Conservation (phyloP, 768 basidiomycete genomes). For the Russula lepida region DNA sequence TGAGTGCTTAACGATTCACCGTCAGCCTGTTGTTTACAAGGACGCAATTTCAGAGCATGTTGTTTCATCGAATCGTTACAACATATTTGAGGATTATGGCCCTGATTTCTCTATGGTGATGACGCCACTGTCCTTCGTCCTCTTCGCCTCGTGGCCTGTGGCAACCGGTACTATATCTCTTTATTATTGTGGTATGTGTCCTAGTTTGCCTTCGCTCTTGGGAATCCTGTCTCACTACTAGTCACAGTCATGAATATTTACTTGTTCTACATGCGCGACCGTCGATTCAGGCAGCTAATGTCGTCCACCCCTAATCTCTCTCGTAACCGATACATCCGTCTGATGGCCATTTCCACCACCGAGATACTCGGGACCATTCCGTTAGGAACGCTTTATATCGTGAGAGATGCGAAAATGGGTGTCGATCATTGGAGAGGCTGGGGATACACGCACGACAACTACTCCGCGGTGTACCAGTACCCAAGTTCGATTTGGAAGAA, state of each 20-base stretch:
- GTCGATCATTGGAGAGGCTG: conserved; percentile 34
- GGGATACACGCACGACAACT: conserved; percentile 41
- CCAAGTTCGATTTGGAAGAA: conserved; percentile 35
- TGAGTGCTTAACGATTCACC: neutral
- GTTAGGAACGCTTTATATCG: neutral
- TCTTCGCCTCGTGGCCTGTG: conserved; percentile 27
- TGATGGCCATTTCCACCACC: neutral
- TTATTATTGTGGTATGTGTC: conserved; percentile 32
- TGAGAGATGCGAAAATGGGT: neutral
- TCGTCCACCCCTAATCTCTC: conserved; percentile 29
- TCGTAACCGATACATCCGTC: neutral
- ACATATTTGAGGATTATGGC: conserved; percentile 33
- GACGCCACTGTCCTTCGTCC: conserved; percentile 24
- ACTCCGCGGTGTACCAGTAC: conserved; percentile 32
- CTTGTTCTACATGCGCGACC: conserved; percentile 23
- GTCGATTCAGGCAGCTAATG: conserved; percentile 23
- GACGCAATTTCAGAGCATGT: neutral
- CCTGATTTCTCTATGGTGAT: conserved; percentile 33
- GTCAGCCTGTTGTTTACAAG: neutral
- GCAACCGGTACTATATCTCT: conserved; percentile 25
- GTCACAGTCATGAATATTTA: conserved; percentile 24
- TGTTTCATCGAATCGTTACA: neutral
- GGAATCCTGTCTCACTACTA: neutral
- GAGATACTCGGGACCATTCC: neutral
- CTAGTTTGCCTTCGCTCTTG: neutral